Base-by-base conservation (phyloP, 768 basidiomycete genomes). In the Hypholoma fasciculare region DNA sequence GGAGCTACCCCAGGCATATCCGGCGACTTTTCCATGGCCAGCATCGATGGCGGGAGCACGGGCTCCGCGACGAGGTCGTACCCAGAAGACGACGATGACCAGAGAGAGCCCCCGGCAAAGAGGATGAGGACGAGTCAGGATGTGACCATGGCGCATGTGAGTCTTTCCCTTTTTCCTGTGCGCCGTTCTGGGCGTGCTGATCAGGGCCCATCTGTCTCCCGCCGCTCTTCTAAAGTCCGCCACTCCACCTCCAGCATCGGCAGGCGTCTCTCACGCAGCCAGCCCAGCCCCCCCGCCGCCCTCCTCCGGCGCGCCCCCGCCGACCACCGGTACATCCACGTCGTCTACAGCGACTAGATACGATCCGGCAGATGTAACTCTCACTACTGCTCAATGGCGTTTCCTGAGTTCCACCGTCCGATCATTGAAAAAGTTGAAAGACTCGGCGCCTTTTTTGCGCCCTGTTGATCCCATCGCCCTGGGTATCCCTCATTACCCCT, bases 391-490 rank as follows among this genome's bases (percentile, higher is more conserved):
- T 8, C 97, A 98, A 70, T 86, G 85, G 71, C 89, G 91, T 42
- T 94, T 92, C 70, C 87, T 89, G 62, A 73, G 83, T 53, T 88
- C 87, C 4, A 88, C 90, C 3, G 70, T 98, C 42, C 88, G 92
- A 52, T 80, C 84, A 30, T 72, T 98, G 67, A 96, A 92, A 80
- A 95, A 92, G 77, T 70, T 86, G 69, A 93, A 92, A 70, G 93
- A 96, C 54, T 85, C 93, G 0, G 67, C 70, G 1, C 87, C 94
- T 1, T 99, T 99, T 76, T 73, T 89, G 52, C 80, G 79, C 50
- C 95, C 97, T 17, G 97, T 99, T 56, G 97, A 99, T 71, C 82
- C 88, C 19, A 82, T 95, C 63, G 89, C 85, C 7, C 77, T 94
- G 64, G 86, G 85, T 60, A 85, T 93, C 60, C 96, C 94, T 8